phyloP scores from a whole-genome alignment of 805 yeast species.

The Sungouiozyma ichnusensis region DNA sequence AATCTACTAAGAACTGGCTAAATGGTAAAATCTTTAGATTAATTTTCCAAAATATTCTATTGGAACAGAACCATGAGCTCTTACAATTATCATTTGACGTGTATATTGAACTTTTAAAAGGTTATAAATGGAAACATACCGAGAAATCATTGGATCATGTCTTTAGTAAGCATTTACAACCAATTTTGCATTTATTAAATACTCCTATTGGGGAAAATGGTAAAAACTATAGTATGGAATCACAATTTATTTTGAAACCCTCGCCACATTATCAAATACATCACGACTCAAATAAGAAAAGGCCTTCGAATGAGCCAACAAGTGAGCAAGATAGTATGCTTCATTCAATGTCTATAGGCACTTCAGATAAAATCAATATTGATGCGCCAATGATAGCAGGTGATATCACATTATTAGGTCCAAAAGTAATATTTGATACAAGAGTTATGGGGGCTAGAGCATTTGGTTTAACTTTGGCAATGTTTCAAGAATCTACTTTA shows the following conservation, averaged over 20 bases:
- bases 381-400: conserved; percentile 90
- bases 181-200: conserved; percentile 58
- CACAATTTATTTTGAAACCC: conserved; percentile 65
- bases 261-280: conserved; percentile 35
- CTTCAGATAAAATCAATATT: conserved; percentile 63
- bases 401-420: conserved; percentile 77
- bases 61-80: conserved; percentile 79
- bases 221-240: conserved; percentile 75
- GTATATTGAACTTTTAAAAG: conserved; percentile 44
- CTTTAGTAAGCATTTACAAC: conserved; percentile 46
- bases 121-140: conserved; percentile 30
- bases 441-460: conserved; percentile 69
- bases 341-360: conserved; percentile 23
- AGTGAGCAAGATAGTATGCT: conserved; percentile 35
- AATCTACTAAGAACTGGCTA: conserved; percentile 57
- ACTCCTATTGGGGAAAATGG: conserved; percentile 95
- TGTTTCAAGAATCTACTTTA: conserved; percentile 34
- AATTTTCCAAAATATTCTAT: conserved; percentile 73
- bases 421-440: conserved; percentile 61
- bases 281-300: conserved; percentile 20
- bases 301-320: conserved; percentile 21
- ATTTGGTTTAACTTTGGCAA: conserved; percentile 54
- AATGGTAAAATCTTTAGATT: conserved; percentile 63
- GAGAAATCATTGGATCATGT: conserved; percentile 40
- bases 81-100: conserved; percentile 52